Base-by-base conservation (phyloP, 2,329 filamentous ascomycete genomes). In the Apiospora marii region DNA sequence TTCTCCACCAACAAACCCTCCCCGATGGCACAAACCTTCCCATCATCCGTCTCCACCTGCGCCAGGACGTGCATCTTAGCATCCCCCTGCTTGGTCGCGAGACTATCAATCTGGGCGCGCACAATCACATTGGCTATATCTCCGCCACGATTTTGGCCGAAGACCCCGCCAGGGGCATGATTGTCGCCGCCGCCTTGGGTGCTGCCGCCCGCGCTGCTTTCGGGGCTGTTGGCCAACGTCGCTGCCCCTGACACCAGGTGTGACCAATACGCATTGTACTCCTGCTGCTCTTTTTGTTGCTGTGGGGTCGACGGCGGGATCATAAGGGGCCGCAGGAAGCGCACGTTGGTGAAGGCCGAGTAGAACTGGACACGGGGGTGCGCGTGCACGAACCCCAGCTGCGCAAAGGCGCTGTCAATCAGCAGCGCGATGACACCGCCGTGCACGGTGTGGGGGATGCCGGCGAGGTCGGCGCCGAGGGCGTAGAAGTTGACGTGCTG, bases 311-410 rank as follows among this genome's bases (percentile, higher is more conserved):
- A 19, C 24, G 5, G 10, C 14, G 43, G 67, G 24, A 68, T 14
- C 16, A 49, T n/a, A 16, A 68, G 16, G 24, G 67, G 67, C 3
- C 43, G 43, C 1, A 46, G 43, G 41, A 68, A 68, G 14, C 41
- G 67, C 3, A 49, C 46, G 24, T 68, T 44, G 24, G 67, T 75
- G 48, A 72, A 76, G 30, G 73, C 72, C 5, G 73, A 73, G 64
- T 76, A 76, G 70, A 77, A 76, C 69, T 76, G 74, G 5, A 71
- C 73, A 16, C 71, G 74, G 4, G 74, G 73, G 68, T 73, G 72
- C 16, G 67, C 68, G 73, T 73, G 67, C 24, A 68, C 24, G 43
- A 68, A 49, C 16, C 67, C 67, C 3, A 68, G 24, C 43, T 68
- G 67, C 14, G 24, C 43, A 24, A 49, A 68, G 24, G n/a, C 24